Percentiles rank a stretch among this genome's conserved stretches.
phyloP scores from a whole-genome alignment of 78 protist species.

The Dictyostelium citrinum region DNA sequence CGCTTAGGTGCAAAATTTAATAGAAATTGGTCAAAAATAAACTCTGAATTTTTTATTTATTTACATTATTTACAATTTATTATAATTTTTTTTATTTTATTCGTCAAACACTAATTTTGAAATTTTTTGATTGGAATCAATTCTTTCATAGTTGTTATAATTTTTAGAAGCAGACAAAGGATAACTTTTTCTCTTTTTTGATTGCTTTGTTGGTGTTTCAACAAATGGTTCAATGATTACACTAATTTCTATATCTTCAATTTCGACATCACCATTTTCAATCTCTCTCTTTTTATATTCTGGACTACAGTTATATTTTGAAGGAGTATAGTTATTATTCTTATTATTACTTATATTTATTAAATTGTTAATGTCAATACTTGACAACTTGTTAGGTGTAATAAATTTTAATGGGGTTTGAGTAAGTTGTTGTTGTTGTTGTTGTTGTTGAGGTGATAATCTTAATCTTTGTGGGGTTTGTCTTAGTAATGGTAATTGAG shows the following conservation, averaged over 20 bases:
- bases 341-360: background rate
- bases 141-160: background rate
- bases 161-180: background rate
- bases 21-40: no score
- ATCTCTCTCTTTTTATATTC: background rate
- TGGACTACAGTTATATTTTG: background rate
- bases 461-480: background rate
- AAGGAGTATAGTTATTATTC: background rate
- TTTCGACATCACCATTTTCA: background rate
- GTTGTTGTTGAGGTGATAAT: background rate
- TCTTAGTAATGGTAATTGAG: background rate
- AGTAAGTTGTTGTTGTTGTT: background rate
- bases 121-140: background rate
- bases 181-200: conserved; percentile 14
- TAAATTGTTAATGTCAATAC: background rate
- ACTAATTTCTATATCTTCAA: background rate
- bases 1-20: no score
- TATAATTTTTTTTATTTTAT: no score
- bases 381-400: background rate
- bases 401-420: background rate
- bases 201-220: conserved; percentile 1
- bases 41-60: no score
- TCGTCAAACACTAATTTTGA: background rate
- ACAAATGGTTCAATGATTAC: background rate
- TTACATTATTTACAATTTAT: background rate